Base-by-base conservation (phyloP, 1,284 basidiomycete species). In the Pascua sp. region DNA sequence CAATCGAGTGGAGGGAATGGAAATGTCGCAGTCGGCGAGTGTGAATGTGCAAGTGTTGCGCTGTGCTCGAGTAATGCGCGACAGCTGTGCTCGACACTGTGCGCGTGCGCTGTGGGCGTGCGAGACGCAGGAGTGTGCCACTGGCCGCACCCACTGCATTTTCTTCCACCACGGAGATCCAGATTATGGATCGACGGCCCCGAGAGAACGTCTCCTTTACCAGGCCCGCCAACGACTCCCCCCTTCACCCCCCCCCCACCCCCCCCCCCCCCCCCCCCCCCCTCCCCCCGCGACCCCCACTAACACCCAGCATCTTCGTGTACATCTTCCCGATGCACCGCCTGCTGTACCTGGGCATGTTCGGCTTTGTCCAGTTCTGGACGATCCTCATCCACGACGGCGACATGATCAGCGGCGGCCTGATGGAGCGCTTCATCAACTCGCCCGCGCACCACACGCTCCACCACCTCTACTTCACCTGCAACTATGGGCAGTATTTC, bases 321-420 rank as follows among this genome's bases (percentile, higher is more conserved):
- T 92, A 88, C 80, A 45, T 96, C 49, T 93, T 98, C 81, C 95
- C 95, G 0, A 80, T 98, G 32, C 92, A 98, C 68, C 89, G 89
- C 61, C 79, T 81, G 59, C 72, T 91, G 54, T 95, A 91, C 78
- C 83, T 96, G 54, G 83, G 70, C 37, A 82, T 94, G 56, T 97
- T 96, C 73, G 85, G 91, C 46, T 82, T 89, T 56, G 89, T 97
- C 68, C 96, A 95, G 79, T 83, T 88, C 70, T 96, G 93, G 93
- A 86, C 81, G 57, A 93, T 97, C 75, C 82, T 95, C 61, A 98
- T 98, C 67, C 95, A 98, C 76, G 95, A 99, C 77, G 94, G 91
- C n/a, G 96, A 98, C 80, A 98, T 99, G 93, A 87, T 98, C 73
- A 90, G 90, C 47, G 93, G 89, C n/a, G 88, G 91, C 72, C 81